A percentile compares a stretch with the other conserved stretches of the same genome.
Evolutionary conservation across 495 filamentous ascomycete species (phyloP).

Genomic region (Penicillium crystallinum): DNA sequence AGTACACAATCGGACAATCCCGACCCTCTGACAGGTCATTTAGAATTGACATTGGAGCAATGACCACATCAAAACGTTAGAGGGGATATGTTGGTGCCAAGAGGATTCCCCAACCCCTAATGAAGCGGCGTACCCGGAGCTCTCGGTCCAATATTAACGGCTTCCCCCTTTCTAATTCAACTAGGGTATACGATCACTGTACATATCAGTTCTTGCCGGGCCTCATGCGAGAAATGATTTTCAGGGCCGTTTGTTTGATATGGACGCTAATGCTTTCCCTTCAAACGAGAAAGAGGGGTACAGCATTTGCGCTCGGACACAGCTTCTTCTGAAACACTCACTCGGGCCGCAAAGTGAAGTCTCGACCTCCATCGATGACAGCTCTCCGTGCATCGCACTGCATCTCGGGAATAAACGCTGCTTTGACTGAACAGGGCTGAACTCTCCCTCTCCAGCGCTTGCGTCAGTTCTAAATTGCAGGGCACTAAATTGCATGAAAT

Average conservation of each 20-base stretch:
- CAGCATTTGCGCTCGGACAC: conserved; percentile 9
- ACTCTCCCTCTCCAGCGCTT: background rate
- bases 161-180: background rate
- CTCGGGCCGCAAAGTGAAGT: conserved; percentile 1
- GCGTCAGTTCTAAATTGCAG: background rate
- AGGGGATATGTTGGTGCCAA: too few species aligned
- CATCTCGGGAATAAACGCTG: background rate
- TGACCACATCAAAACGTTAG: too few species aligned
- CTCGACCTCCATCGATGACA: conserved; percentile 1
- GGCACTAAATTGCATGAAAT: background rate
- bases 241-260: background rate
- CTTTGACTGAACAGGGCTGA: background rate
- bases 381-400: background rate
- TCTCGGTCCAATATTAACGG: background rate
- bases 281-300: background rate
- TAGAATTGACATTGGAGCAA: background rate
- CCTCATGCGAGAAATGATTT: background rate
- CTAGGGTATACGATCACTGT: too few species aligned
- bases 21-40: background rate
- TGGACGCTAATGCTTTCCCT: background rate
- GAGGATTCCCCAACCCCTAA: background rate
- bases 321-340: conserved; percentile 25
- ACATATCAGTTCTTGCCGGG: too few species aligned
- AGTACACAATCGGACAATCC: background rate
- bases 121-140: background rate